Evolutionary conservation across 2,329 filamentous ascomycete genomes (phyloP), one percentile per base, ranked within the genome.

Genomic region (Raffaelea ambrosiae): DNA sequence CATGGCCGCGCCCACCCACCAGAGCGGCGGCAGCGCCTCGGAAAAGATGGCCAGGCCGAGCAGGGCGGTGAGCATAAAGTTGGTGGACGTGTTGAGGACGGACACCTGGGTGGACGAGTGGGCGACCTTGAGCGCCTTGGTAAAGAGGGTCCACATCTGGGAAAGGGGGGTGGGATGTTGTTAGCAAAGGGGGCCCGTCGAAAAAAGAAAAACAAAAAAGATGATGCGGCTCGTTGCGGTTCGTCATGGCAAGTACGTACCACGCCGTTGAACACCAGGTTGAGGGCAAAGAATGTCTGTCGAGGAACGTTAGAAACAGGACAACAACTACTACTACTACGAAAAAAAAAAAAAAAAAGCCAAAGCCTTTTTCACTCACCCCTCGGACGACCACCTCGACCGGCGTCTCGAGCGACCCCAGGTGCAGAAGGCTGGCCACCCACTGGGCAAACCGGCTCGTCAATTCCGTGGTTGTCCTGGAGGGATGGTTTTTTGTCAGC

Each of bases 101-200:
- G 80, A 84, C 43, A 90, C 86, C 59, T 88, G 84, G 0, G 86
- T 87, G 9, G 86, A 88, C 2, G 84, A 88, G 49, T 77, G 76
- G 14, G 85, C 84, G 18, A 77, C 74, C 0, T 85, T 80, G n/a
- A 91, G 76, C 46, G 86, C 86, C 44, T 79, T 77, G 7, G 86
- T 91, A 68, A 90, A 91, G 43, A 91, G 75, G 0, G 83, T 81
- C 86, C 86, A 91, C 86, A 91, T 91, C 65, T 79, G 41, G 4
- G 14, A 20, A 19, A 39, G 40, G 51, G 44, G 23, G 48, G 36
- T n/a, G 13, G 8, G 35, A n/a, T n/a, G 35, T 5, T 38, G 35
- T n/a, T 38, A n/a, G n/a, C 47, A 18, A 36, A 16, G 46, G 9
- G 39, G 29, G 33, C 38, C 3, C 14, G 39, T 46, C 4, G 38